Conservation (phyloP, 371 early-diverging fungal genomes). For the Sporodiniella umbellata region DNA sequence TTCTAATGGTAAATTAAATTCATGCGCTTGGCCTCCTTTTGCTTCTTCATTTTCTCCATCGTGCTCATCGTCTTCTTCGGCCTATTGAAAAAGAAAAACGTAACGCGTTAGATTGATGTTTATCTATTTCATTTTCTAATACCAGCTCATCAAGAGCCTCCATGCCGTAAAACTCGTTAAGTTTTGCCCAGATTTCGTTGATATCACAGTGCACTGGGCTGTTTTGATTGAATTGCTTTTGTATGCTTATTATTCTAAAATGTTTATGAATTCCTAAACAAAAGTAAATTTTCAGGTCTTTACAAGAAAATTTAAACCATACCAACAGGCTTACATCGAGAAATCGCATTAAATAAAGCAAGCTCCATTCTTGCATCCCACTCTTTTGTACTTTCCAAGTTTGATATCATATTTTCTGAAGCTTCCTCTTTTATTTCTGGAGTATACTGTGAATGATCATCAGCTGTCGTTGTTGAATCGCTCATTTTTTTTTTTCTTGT, state of each 20-base stretch:
- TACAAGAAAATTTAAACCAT: conserved; percentile 6
- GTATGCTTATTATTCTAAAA: conserved; percentile 60
- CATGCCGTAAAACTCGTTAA: conserved; percentile 53
- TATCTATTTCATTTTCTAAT: background rate
- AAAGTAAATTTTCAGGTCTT: no score
- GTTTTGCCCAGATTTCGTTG: conserved; percentile 51
- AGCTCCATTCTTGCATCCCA: conserved; percentile 65
- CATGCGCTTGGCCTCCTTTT: conserved; percentile 35
- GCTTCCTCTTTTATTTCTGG: background rate
- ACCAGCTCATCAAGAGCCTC: conserved; percentile 57
- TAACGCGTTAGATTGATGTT: background rate
- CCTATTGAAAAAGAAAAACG: no score
- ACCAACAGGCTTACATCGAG: conserved; percentile 63
- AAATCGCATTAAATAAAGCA: conserved; percentile 52
- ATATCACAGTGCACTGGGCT: conserved; percentile 44
- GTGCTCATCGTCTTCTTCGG: conserved; percentile 47
- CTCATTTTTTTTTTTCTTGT: background rate
- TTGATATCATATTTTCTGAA: background rate
- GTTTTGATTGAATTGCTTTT: conserved; percentile 53
- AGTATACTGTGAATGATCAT: background rate
- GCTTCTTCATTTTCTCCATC: conserved; percentile 25
- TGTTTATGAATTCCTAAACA: conserved; percentile 59
- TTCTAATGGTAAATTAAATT: conserved; percentile 53
- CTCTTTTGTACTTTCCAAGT: conserved; percentile 12
- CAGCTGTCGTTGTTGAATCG: background rate